Evolutionary conservation across 441 rosid genomes (phyloP), one percentile per base, ranked within the genome.

Genomic region (Adansonia gregorii): DNA sequence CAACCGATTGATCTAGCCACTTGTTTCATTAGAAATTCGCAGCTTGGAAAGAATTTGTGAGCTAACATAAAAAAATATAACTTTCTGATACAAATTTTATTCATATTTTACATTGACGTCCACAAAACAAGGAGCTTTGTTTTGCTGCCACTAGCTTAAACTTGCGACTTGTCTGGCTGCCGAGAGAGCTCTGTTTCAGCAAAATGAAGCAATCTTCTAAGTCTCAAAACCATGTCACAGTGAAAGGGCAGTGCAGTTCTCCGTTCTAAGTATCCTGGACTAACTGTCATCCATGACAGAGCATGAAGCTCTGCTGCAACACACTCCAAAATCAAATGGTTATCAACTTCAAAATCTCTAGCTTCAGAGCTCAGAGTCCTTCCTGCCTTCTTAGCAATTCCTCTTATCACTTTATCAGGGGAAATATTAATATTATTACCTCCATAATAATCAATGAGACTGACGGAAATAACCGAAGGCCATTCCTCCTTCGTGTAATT

Each of bases 261-360:
- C 74, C 99, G 86, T 65, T 93, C 98, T 76, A 89, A 68, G 83
- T 90, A 94, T 15, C 92, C 95, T 46, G 92, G 98, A 84, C 99
- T 94, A 65, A 83, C 94, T 1, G 98, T 97, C 98, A 97, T 91
- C 97, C 97, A 97, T 27, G 99, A 97, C 74, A 97, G 84, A 78
- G 98, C 98, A 83, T 97, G 98, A 81, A 97, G 98, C 78, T 97
- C 99, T 69, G 95, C 97, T 48, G 94, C 91, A 75, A 97, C 54
- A 64, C 94, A 85, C 85, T 92, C 96, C 0, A 97, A 98, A 84
- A 97, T 84, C 74, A 91, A 81, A 86, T 91, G 98, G 76, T 90
- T 88, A 76, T 92, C 93, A 76, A 91, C 81, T 85, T 92, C 96
- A n/a, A 85, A 82, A 77, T 93, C 98, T 85, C 89, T 91, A 77